phyloP scores from a whole-genome alignment of 2,329 filamentous ascomycete genomes.

The Corynespora cassiicola region DNA sequence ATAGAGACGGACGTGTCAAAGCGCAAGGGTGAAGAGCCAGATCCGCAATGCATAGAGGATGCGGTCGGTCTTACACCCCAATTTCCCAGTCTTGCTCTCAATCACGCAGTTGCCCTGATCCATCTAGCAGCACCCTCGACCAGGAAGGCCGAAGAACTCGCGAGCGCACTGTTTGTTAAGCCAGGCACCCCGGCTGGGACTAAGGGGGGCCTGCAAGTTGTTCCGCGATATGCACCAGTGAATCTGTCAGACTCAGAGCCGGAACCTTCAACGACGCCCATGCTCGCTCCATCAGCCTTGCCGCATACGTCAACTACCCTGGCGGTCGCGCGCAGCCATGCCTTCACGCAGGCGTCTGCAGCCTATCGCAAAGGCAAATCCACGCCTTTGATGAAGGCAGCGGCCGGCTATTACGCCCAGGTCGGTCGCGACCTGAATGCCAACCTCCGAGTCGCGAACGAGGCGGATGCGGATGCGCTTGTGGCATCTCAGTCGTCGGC shows the following conservation, averaged over 20 bases:
- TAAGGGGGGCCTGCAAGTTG: constrained; percentile 54
- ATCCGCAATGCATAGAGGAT: constrained; percentile 55
- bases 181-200: constrained; percentile 31
- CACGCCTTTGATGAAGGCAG: constrained; percentile 75
- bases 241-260: constrained; percentile 39
- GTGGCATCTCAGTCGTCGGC: constrained; percentile 75
- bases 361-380: constrained; percentile 70
- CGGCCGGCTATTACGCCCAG: constrained; percentile 76
- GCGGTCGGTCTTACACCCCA: constrained; percentile 61
- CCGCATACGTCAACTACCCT: constrained; percentile 51
- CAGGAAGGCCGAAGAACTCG: constrained; percentile 65
- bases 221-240: constrained; percentile 54
- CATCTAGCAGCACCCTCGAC: constrained; percentile 64
- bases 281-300: constrained; percentile 34
- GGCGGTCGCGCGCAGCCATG: constrained; percentile 54
- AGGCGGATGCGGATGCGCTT: constrained; percentile 72
- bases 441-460: constrained; percentile 64
- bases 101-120: constrained; percentile 61
- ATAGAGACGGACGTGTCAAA: constrained; percentile 55
- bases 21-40: constrained; percentile 37
- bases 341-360: constrained; percentile 63
- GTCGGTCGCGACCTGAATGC: constrained; percentile 70
- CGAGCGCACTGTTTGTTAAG: constrained; percentile 57
- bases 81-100: constrained; percentile 59
- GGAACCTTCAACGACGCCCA: constrained; percentile 33